These are phyloP conservation scores for Botrytis paeoniae DNA, from an alignment of 2,329 filamentous ascomycete species.

Conservation along the genomic window DNA sequence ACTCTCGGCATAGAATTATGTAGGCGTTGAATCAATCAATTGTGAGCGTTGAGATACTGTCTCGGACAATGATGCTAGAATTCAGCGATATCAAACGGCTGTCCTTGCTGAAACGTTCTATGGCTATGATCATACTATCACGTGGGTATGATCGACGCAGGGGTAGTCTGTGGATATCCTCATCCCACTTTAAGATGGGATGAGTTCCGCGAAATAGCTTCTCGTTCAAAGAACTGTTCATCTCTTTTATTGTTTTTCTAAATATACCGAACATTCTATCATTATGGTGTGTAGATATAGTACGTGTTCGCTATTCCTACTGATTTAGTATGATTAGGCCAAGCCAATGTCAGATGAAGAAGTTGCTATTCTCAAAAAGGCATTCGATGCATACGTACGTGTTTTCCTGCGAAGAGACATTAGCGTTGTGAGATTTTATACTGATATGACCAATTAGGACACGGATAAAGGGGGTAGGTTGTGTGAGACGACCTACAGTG, in stretches of 20 bases:
- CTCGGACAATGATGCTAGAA: neutral
- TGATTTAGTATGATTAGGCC: conserved; percentile 3
- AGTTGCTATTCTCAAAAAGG: conserved; percentile 17
- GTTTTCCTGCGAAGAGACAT: too few species aligned
- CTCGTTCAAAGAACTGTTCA: neutral
- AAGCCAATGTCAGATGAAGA: conserved; percentile 19
- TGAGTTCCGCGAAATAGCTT: neutral
- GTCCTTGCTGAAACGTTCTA: neutral
- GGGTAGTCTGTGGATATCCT: neutral
- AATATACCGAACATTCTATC: neutral
- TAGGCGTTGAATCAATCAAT: neutral
- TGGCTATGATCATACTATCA: neutral
- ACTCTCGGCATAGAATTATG: neutral
- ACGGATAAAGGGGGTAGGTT: conserved; percentile 19
- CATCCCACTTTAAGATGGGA: neutral
- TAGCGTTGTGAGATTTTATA: neutral
- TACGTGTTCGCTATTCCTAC: neutral
- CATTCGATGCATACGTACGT: conserved; percentile 21
- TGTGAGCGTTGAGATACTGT: too few species aligned
- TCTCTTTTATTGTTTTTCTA: neutral
- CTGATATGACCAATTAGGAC: conserved; percentile 12
- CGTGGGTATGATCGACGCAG: neutral
- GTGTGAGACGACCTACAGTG: neutral
- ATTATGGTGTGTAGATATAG: neutral
- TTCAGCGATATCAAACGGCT: neutral